Evolutionary conservation across 1,284 basidiomycete genomes (phyloP).

Genomic region (Sanghuangporus weigelae): DNA sequence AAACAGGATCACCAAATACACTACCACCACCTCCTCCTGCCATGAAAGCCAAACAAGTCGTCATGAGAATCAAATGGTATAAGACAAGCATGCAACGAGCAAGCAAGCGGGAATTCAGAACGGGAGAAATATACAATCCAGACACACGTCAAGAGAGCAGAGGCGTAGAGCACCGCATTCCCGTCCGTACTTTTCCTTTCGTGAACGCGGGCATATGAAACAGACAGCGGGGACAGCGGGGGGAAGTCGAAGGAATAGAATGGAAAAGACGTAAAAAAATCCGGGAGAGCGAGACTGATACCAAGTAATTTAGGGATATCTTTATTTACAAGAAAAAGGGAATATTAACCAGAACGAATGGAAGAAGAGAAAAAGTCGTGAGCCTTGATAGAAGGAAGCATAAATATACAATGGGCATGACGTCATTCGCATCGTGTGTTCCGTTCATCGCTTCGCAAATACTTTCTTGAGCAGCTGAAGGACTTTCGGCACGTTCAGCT

Average conservation of each 20-base stretch:
- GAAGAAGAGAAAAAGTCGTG: not conserved
- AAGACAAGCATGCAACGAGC: not conserved
- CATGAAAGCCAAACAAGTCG: not conserved
- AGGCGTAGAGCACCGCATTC: not conserved
- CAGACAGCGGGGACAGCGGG: not conserved
- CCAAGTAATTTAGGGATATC: conserved; percentile 15
- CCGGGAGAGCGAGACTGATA: not conserved
- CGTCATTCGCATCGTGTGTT: conserved; percentile 1
- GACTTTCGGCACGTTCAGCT: conserved; percentile 94
- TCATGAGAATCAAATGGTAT: not conserved
- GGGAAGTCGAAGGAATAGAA: not conserved
- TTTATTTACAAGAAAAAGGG: conserved; percentile 1
- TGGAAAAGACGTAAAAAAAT: not conserved
- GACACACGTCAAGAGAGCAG: not conserved
- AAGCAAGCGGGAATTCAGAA: not conserved
- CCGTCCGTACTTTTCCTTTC: not conserved
- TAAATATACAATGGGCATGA: conserved; percentile 10
- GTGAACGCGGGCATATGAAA: not conserved
- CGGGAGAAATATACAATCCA: conserved; percentile 4
- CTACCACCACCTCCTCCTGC: not conserved
- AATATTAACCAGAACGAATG: conserved; percentile 5
- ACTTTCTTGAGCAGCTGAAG: conserved; percentile 89
- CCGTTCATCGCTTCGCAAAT: conserved; percentile 72
- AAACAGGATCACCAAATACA: conserved; percentile 8
- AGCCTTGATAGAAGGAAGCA: conserved; percentile 10